These are phyloP conservation scores for Brassica juncea DNA, from an alignment of 345 rosid genomes.

Conservation along the genomic window DNA sequence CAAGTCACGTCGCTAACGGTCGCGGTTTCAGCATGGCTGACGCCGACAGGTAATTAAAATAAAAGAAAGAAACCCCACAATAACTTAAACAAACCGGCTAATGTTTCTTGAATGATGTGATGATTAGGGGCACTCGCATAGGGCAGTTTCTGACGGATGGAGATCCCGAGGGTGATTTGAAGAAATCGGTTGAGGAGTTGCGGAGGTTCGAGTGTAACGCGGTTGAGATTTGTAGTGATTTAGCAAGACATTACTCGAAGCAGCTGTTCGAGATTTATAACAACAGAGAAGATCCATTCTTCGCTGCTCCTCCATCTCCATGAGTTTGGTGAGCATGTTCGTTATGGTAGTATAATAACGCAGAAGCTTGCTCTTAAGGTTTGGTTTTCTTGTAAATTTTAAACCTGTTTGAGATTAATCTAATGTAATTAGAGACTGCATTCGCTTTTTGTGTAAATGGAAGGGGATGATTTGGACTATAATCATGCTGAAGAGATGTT, in stretches of 20 bases:
- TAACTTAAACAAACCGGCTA: background rate
- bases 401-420: background rate
- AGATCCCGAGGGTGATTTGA: slow-evolving; percentile 54
- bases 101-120: slow-evolving; percentile 2
- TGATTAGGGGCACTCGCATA: slow-evolving; percentile 52
- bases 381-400: background rate
- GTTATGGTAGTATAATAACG: background rate
- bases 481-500: background rate
- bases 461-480: background rate
- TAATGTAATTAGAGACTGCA: background rate
- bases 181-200: slow-evolving; percentile 63
- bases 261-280: slow-evolving; percentile 71
- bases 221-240: slow-evolving; percentile 51
- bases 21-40: slow-evolving; percentile 74
- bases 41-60: slow-evolving; percentile 53
- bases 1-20: slow-evolving; percentile 44
- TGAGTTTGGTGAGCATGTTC: slow-evolving; percentile 15
- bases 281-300: slow-evolving; percentile 63
- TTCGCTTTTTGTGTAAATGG: background rate
- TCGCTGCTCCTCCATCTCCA: slow-evolving; percentile 42
- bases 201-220: slow-evolving; percentile 36
- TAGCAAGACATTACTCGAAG: slow-evolving; percentile 61
- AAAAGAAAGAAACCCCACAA: background rate
- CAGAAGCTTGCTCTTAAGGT: background rate
- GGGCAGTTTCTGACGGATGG: slow-evolving; percentile 62